phyloP scores from a whole-genome alignment of 1,284 basidiomycete species.

The Cutaneotrichosporon cyanovorans region DNA sequence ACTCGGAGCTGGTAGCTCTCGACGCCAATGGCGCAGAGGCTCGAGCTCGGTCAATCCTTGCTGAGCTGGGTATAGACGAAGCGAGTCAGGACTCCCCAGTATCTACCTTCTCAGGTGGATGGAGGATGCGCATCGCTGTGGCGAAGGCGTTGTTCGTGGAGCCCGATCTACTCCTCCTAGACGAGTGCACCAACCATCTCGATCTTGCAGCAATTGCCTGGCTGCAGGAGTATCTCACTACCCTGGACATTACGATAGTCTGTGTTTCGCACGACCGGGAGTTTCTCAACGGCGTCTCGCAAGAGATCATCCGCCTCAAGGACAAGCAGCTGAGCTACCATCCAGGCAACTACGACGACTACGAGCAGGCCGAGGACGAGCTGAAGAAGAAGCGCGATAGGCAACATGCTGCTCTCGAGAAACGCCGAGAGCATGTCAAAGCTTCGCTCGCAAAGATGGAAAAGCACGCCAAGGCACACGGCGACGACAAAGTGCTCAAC shows the following conservation, averaged over 20 bases:
- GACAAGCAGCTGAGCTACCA: slow-evolving; percentile 53
- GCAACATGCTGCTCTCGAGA: slow-evolving; percentile 54
- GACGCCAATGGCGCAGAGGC: slow-evolving; percentile 51
- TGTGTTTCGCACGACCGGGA: slow-evolving; percentile 62
- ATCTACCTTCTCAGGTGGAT: slow-evolving; percentile 58
- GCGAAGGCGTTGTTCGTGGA: slow-evolving; percentile 48
- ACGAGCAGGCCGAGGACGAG: slow-evolving; percentile 17
- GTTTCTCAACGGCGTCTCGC: slow-evolving; percentile 58
- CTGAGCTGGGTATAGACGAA: slow-evolving; percentile 56
- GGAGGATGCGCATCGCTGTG: slow-evolving; percentile 56
- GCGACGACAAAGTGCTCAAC: slow-evolving; percentile 16
- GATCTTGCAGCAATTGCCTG: slow-evolving; percentile 46
- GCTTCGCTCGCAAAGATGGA: slow-evolving; percentile 11
- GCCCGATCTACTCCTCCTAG: slow-evolving; percentile 46
- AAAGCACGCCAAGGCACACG: slow-evolving; percentile 10
- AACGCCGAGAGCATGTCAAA: slow-evolving; percentile 51
- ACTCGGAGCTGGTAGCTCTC: slow-evolving; percentile 29
- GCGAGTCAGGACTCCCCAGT: slow-evolving; percentile 52
- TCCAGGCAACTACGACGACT: slow-evolving; percentile 19
- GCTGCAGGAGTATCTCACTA: slow-evolving; percentile 53
- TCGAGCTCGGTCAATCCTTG: slow-evolving; percentile 52
- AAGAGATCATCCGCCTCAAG: slow-evolving; percentile 62
- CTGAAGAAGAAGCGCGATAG: slow-evolving; percentile 49
- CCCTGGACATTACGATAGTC: slow-evolving; percentile 50
- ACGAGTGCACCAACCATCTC: slow-evolving; percentile 49